Conservation (phyloP, 306 rosid species). For the Adenanthera pavonina region DNA sequence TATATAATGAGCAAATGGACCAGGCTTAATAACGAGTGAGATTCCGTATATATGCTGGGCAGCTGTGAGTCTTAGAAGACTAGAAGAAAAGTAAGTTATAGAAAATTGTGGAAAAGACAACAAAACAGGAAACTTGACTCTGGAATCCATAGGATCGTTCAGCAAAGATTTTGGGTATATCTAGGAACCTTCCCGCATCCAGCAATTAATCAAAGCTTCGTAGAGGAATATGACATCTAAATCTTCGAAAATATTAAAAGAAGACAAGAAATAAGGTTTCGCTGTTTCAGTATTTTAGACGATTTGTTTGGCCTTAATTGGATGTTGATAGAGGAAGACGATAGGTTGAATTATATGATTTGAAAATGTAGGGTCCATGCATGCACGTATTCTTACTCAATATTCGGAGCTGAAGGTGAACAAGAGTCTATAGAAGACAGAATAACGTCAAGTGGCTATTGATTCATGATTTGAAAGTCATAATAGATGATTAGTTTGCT, state of each 20-base stretch:
- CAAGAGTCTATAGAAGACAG: neutral
- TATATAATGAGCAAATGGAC: neutral
- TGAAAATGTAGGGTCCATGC: neutral
- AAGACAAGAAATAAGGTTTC: neutral
- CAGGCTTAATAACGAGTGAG: constrained; percentile 3
- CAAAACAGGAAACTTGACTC: neutral
- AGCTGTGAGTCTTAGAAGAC: neutral
- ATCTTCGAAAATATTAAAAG: neutral
- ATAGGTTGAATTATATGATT: neutral
- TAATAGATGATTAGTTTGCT: neutral
- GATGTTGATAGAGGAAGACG: neutral
- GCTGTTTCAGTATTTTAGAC: neutral
- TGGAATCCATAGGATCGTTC: neutral
- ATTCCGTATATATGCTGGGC: neutral
- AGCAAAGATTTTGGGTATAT: neutral
- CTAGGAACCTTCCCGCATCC: neutral
- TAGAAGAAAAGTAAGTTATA: neutral
- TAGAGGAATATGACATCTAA: neutral
- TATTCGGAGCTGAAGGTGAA: neutral
- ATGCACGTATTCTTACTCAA: neutral
- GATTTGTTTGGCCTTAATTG: neutral
- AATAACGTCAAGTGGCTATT: neutral
- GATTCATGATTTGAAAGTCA: neutral
- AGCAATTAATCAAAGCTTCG: neutral
- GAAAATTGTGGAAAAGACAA: neutral